Percentiles rank a stretch among this genome's conserved stretches.
These are phyloP conservation scores for Aspergillus indologenus DNA, from an alignment of 495 filamentous ascomycete genomes.

Conservation along the genomic window DNA sequence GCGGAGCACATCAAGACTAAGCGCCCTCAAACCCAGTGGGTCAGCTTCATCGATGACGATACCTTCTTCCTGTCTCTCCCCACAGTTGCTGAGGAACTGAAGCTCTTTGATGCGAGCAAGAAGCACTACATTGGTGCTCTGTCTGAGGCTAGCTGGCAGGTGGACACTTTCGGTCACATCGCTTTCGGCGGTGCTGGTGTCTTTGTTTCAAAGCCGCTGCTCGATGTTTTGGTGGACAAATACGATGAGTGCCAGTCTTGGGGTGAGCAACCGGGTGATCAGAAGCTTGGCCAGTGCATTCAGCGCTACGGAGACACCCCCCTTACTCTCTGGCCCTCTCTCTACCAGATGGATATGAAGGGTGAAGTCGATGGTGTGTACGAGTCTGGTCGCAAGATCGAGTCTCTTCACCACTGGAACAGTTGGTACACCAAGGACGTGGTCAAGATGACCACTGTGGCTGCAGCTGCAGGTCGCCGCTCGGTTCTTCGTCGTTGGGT, in stretches of 20 bases:
- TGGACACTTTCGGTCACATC: slow-evolving; percentile 59
- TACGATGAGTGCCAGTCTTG: slow-evolving; percentile 53
- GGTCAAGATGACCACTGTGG: slow-evolving; percentile 55
- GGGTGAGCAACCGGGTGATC: slow-evolving; percentile 54
- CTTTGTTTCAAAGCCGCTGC: slow-evolving; percentile 60
- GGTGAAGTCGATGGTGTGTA: slow-evolving; percentile 61
- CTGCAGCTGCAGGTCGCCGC: slow-evolving; percentile 56
- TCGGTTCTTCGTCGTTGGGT: slow-evolving; percentile 60
- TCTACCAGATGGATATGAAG: slow-evolving; percentile 62
- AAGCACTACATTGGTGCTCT: slow-evolving; percentile 60
- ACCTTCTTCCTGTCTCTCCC: slow-evolving; percentile 67
- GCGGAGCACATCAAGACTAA: slow-evolving; percentile 46
- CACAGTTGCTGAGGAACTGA: slow-evolving; percentile 49
- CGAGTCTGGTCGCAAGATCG: slow-evolving; percentile 54
- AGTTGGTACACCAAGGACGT: slow-evolving; percentile 53
- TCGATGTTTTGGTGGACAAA: slow-evolving; percentile 49
- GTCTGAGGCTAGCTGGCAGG: slow-evolving; percentile 60
- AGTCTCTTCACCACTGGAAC: slow-evolving; percentile 68
- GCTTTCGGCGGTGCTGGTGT: slow-evolving; percentile 69
- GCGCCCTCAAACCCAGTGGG: slow-evolving; percentile 57
- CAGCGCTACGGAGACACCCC: slow-evolving; percentile 52
- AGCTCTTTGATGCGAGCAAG: slow-evolving; percentile 50
- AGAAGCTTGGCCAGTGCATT: slow-evolving; percentile 61
- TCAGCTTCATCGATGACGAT: slow-evolving; percentile 68
- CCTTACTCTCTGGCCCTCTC: slow-evolving; percentile 55